Evolutionary conservation across 176 grass and related monocot species (phyloP).

Genomic region (Eleusine indica): DNA sequence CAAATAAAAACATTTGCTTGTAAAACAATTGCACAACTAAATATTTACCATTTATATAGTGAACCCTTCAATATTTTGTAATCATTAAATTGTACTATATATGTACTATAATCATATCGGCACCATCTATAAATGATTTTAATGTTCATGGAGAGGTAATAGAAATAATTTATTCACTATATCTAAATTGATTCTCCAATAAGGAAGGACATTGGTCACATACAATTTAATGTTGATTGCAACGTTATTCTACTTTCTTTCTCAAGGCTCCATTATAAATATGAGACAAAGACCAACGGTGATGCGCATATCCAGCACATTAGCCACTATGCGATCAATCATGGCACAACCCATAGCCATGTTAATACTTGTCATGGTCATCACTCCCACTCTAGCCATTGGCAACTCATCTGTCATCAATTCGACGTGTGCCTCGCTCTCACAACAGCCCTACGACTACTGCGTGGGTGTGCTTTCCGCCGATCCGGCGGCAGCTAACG

Average conservation of each 20-base stretch:
- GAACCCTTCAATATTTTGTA: no score
- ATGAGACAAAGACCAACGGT: neutral
- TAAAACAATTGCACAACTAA: no score
- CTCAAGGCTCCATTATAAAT: neutral
- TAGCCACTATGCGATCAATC: neutral
- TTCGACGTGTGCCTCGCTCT: neutral
- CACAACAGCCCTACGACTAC: constrained; percentile 1
- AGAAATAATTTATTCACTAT: neutral
- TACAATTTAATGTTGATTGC: neutral
- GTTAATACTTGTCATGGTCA: neutral
- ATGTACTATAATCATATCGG: no score
- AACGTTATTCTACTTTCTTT: neutral
- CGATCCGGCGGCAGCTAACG: neutral
- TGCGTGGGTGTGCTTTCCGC: constrained; percentile 25
- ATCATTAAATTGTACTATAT: no score
- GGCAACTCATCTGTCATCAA: neutral
- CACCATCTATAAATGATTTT: no score
- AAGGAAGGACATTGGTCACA: neutral
- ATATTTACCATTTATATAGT: no score
- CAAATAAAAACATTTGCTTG: no score
- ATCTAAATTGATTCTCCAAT: neutral
- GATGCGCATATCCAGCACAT: neutral
- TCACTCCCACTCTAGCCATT: neutral
- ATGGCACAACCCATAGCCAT: neutral
- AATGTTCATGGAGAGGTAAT: no score